Base-by-base conservation (phyloP, 139 green algal genomes). In the Chlorella sp. region DNA sequence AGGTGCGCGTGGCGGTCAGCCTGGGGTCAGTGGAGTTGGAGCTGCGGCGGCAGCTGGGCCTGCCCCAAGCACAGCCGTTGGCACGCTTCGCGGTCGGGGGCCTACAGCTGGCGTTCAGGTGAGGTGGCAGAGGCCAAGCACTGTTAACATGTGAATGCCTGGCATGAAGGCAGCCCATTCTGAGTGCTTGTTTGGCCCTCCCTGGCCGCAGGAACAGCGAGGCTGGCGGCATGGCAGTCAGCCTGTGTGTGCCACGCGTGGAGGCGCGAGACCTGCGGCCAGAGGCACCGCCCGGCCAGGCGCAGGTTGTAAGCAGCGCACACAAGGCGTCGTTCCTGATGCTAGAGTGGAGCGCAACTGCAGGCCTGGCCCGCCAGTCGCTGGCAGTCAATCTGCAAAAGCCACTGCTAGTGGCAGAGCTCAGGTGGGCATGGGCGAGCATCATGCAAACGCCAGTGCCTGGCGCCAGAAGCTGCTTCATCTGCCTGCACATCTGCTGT, bases 391-490 rank as follows among this genome's bases (percentile, higher is more conserved):
- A 90, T 12, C 75, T 98, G 66, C 94, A 98, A 76, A 83, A 89
- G 63, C 94, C 94, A 0, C 92, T 90, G 2, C 53, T 98, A 17
- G 85, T 96, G 27, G 86, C 94, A 14, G 93, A 96, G 73, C 62
- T 97, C 1, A 73, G 69, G 69, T 55, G n/a, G n/a, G 65, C n/a
- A n/a, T n/a, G n/a, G n/a, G n/a, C n/a, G n/a, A n/a, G n/a, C n/a
- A n/a, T n/a, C n/a, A n/a, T n/a, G n/a, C n/a, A n/a, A n/a, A n/a
- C n/a, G n/a, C n/a, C n/a, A n/a, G n/a, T n/a, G n/a, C n/a, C n/a
- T n/a, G n/a, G n/a, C n/a, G n/a, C n/a, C n/a, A n/a, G n/a, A n/a
- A n/a, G n/a, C n/a, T n/a, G n/a, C n/a, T n/a, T n/a, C n/a, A n/a
- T n/a, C n/a, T n/a, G n/a, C n/a, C n/a, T n/a, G n/a, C n/a, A n/a